Evolutionary conservation across 768 basidiomycete species (phyloP).

Genomic region (Pluteus cervinus): DNA sequence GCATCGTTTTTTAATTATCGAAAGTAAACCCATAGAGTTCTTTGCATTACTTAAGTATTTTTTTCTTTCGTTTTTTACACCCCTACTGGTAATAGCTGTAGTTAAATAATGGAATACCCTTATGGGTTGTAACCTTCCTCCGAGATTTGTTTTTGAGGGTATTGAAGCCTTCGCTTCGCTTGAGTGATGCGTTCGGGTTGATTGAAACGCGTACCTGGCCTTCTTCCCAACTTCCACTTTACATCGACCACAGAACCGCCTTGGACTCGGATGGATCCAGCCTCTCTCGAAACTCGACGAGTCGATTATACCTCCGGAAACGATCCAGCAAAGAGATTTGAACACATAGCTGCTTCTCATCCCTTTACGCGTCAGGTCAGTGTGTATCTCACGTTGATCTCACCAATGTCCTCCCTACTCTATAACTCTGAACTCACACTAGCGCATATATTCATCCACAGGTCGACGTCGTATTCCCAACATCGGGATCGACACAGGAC

Average conservation of each 20-base stretch:
- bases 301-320: constrained; percentile 15
- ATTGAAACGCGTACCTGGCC: no score
- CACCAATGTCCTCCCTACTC: constrained; percentile 3
- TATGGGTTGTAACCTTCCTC: no score
- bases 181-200: no score
- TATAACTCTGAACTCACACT: constrained; percentile 1
- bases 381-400: background rate
- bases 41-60: no score
- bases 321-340: constrained; percentile 20
- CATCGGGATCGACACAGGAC: background rate
- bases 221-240: no score
- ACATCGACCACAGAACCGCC: no score
- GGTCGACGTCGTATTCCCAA: background rate
- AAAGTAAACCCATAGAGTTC: no score
- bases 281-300: constrained; percentile 16
- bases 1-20: background rate
- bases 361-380: constrained; percentile 51
- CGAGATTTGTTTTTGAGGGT: no score
- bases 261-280: constrained; percentile 6
- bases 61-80: no score
- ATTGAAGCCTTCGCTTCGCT: no score
- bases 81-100: no score
- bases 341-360: constrained; percentile 30
- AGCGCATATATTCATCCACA: background rate
- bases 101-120: no score